Evolutionary conservation across 768 basidiomycete genomes (phyloP).

Genomic region (Gloeopeniophorella convolvens): DNA sequence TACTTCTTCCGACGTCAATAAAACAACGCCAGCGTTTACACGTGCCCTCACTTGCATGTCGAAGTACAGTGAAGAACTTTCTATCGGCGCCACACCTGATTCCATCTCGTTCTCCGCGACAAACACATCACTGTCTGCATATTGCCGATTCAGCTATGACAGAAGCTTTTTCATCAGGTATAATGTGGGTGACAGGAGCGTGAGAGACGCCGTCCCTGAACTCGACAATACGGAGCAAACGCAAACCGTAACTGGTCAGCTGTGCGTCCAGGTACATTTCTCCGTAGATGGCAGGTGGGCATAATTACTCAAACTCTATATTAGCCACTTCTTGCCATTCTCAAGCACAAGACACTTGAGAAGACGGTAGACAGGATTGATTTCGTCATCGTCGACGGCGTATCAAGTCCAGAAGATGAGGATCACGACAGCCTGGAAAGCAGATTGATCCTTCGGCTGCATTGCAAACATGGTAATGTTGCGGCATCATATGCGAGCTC

Average conservation of each 20-base stretch:
- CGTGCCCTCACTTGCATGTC: constrained; percentile 71
- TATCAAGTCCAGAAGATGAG: constrained; percentile 34
- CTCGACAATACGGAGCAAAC: constrained; percentile 33
- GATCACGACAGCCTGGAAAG: constrained; percentile 61
- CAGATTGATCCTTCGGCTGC: constrained; percentile 61
- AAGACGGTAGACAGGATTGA: constrained; percentile 75
- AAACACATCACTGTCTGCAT: constrained; percentile 78
- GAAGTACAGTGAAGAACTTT: constrained; percentile 76
- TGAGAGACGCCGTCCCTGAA: constrained; percentile 17
- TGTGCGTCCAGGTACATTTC: constrained; percentile 57
- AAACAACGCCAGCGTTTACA: constrained; percentile 51
- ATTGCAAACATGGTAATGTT: constrained; percentile 75
- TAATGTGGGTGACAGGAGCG: constrained; percentile 30
- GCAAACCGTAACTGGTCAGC: constrained; percentile 51
- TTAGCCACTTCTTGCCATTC: constrained; percentile 60
- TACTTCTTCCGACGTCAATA: neutral
- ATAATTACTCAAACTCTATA: neutral
- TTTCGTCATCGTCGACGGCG: constrained; percentile 57
- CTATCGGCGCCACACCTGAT: constrained; percentile 57
- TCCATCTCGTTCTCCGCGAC: constrained; percentile 61
- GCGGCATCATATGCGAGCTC: neutral
- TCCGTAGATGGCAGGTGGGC: neutral
- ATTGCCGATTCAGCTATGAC: constrained; percentile 68
- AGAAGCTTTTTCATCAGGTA: constrained; percentile 68
- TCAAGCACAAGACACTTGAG: constrained; percentile 69